phyloP scores from a whole-genome alignment of 495 filamentous ascomycete genomes.

The Evansstolkia leycettana region DNA sequence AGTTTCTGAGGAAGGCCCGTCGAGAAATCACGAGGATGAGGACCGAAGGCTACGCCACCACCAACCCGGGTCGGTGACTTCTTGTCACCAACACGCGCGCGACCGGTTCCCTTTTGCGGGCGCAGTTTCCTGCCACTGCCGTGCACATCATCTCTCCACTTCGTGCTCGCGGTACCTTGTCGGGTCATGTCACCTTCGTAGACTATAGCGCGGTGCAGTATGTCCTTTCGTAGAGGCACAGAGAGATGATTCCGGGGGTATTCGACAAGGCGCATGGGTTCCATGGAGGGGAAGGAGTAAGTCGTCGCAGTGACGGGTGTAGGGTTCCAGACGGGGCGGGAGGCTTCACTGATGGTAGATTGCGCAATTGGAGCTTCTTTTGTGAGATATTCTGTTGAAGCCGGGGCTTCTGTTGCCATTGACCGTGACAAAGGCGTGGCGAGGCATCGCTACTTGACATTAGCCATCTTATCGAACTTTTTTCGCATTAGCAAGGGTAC shows the following conservation, averaged over 20 bases:
- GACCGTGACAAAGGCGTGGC: slow-evolving; percentile 39
- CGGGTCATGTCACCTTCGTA: slow-evolving; percentile 87
- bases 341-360: background rate
- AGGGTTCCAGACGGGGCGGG: slow-evolving; percentile 16
- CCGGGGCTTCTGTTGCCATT: slow-evolving; percentile 63
- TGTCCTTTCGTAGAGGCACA: slow-evolving; percentile 78
- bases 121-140: slow-evolving; percentile 67
- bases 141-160: slow-evolving; percentile 73
- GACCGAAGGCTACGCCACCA: slow-evolving; percentile 79
- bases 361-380: slow-evolving; percentile 19
- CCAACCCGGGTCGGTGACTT: slow-evolving; percentile 75
- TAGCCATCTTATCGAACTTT: background rate
- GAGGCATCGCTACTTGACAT: slow-evolving; percentile 37
- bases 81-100: slow-evolving; percentile 64
- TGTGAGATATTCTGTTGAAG: slow-evolving; percentile 22
- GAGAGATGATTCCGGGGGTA: slow-evolving; percentile 73
- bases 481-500: background rate
- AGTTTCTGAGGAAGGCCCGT: slow-evolving; percentile 76
- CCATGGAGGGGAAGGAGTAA: slow-evolving; percentile 82
- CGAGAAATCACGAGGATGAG: slow-evolving; percentile 78
- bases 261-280: slow-evolving; percentile 64
- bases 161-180: slow-evolving; percentile 74
- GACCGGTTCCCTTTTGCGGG: slow-evolving; percentile 76
- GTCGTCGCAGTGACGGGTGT: slow-evolving; percentile 60
- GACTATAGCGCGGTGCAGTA: slow-evolving; percentile 83